A percentile compares a stretch with the other conserved stretches of the same genome.
Evolutionary conservation across 441 rosid genomes (phyloP).

Genomic region (Kokia cookei): DNA sequence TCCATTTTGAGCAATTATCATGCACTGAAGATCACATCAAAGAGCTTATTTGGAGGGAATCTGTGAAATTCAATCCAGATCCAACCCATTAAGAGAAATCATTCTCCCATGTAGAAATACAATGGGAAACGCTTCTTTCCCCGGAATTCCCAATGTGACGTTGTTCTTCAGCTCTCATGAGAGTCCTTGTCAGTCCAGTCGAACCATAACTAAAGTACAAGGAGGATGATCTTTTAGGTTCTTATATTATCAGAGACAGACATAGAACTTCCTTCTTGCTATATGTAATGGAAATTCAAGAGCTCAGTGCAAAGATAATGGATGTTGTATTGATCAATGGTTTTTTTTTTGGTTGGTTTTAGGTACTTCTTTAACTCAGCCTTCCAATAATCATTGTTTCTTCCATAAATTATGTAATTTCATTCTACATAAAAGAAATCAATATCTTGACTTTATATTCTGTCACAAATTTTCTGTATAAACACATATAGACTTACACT

Average conservation of each 20-base stretch:
- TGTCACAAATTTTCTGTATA: conserved; percentile 21
- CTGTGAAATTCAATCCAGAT: conserved; percentile 59
- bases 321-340: conserved; percentile 14
- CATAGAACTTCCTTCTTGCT: conserved; percentile 7
- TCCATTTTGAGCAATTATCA: conserved; percentile 57
- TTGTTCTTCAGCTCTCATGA: conserved; percentile 10
- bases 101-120: not conserved
- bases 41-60: conserved; percentile 64
- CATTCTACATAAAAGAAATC: not conserved
- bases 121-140: conserved; percentile 6
- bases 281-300: not conserved
- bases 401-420: not conserved
- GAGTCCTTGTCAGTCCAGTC: conserved; percentile 10
- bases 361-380: not conserved
- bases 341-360: not conserved
- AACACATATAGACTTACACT: conserved; percentile 33
- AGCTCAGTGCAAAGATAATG: conserved; percentile 1
- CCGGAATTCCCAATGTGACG: conserved; percentile 3
- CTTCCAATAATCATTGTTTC: not conserved
- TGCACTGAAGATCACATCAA: conserved; percentile 66
- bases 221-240: not conserved
- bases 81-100: conserved; percentile 22
- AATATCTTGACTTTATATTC: not conserved
- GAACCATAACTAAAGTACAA: not conserved
- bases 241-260: conserved; percentile 1